Base-by-base conservation (phyloP, 805 yeast genomes). In the Wickerhamiella domercqiae region DNA sequence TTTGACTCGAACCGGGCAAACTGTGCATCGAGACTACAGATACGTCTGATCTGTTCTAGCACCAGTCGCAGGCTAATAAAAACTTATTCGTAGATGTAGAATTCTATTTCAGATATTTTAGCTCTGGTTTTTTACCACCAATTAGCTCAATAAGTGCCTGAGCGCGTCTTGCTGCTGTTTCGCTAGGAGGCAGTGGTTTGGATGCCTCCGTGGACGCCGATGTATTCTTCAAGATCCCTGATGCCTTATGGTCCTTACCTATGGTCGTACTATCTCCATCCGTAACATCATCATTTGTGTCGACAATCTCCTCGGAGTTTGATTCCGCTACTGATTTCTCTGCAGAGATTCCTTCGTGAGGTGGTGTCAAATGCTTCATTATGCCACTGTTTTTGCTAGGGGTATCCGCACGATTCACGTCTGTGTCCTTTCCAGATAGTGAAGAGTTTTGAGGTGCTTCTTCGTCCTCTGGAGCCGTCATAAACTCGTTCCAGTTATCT, bases 401-500 rank as follows among this genome's bases (percentile, higher is more conserved):
- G 30, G 36, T 24, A 9, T 24, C 11, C 11, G 26, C 11, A 9
- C 13, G 26, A 13, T 24, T 5, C 13, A 24, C n/a, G 25, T 9
- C 34, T 13, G 26, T 7, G n/a, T n/a, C n/a, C n/a, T n/a, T n/a
- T n/a, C n/a, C n/a, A n/a, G n/a, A n/a, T n/a, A n/a, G n/a, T n/a
- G n/a, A n/a, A n/a, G n/a, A n/a, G n/a, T n/a, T n/a, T 21, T 25
- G 14, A 13, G 32, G n/a, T 24, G 14, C 26, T 13, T 29, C 3
- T 24, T 32, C 32, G 11, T 29, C 21, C n/a, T 35, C 38, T 15
- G 21, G 29, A 16, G 21, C 36, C 31, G 52, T 55, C 32, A 67
- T 67, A 34, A 60, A 50, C 28, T 54, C 56, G 46, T 78, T 78
- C 86, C 87, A 79, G 29, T 57, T 52, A 1, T 57, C 56, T 7